A percentile compares a stretch with the other conserved stretches of the same genome.
These are phyloP conservation scores for Withania somnifera DNA, from an alignment of 305 asterid genomes.

Conservation along the genomic window DNA sequence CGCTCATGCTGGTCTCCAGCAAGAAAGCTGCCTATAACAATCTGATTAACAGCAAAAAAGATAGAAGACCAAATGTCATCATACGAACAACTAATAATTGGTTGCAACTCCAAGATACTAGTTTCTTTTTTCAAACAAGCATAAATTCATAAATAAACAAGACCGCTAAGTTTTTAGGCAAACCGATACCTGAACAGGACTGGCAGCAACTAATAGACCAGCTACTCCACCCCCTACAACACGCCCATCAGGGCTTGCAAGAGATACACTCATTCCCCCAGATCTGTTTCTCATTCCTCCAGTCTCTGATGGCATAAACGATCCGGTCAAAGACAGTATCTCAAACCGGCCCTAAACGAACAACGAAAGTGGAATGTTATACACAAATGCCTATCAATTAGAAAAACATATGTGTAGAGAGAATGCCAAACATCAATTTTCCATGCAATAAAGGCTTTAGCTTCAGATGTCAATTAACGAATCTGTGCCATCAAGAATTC, in stretches of 20 bases:
- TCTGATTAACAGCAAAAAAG: constrained; percentile 21
- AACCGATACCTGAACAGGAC: constrained; percentile 55
- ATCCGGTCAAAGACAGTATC: constrained; percentile 66
- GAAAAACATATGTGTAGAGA: not conserved
- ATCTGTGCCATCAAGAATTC: not conserved
- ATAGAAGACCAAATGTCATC: not conserved
- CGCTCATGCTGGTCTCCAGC: constrained; percentile 59
- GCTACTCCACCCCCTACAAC: constrained; percentile 85
- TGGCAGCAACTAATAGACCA: constrained; percentile 64
- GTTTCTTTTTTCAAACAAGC: too few relatives aligned
- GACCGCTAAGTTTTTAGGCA: not conserved
- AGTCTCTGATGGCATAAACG: constrained; percentile 60
- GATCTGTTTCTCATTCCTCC: constrained; percentile 71
- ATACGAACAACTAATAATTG: not conserved
- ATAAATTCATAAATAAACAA: not conserved
- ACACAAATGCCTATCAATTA: not conserved
- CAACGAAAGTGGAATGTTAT: not conserved
- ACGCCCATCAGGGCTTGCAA: constrained; percentile 82
- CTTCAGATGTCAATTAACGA: not conserved
- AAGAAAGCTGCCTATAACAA: constrained; percentile 68
- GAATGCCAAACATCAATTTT: not conserved
- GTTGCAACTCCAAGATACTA: too few relatives aligned
- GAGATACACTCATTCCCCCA: constrained; percentile 78
- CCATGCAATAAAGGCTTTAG: not conserved
- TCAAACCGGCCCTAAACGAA: constrained; percentile 62